Evolutionary conservation across 139 green algal species (phyloP).

Genomic region (Chlamydomonas asymmetrica): DNA sequence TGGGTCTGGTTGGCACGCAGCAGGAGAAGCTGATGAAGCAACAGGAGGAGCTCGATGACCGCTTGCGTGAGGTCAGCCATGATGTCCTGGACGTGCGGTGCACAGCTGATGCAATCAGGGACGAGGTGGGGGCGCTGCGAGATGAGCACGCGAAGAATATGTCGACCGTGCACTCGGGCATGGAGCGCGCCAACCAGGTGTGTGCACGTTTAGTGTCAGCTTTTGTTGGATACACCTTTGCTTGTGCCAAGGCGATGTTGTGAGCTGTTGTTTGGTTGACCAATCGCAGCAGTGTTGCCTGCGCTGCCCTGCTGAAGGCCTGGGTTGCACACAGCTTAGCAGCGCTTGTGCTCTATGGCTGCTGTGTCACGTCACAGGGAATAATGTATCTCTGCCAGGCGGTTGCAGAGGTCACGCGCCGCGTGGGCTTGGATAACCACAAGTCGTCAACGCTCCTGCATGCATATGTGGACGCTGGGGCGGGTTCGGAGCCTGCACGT

Average conservation of each 20-base stretch:
- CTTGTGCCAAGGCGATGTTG: not conserved
- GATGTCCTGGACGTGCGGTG: not conserved
- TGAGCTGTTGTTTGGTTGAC: not conserved
- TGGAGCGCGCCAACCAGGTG: constrained; percentile 39
- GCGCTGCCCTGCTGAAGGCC: not conserved
- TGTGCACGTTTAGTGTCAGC: not conserved
- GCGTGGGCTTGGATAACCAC: constrained; percentile 46
- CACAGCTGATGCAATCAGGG: constrained; percentile 9
- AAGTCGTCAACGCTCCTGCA: too few species aligned
- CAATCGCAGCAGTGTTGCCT: not conserved
- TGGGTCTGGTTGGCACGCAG: constrained; percentile 25
- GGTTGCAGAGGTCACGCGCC: constrained; percentile 40
- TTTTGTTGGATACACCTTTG: not conserved
- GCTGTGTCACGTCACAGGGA: constrained; percentile 13
- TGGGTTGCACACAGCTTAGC: too few species aligned
- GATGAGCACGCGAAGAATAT: not conserved
- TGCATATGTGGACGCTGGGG: too few species aligned
- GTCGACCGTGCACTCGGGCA: constrained; percentile 14
- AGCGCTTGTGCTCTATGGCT: too few species aligned
- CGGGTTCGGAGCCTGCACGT: too few species aligned
- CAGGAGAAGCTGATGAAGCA: constrained; percentile 38
- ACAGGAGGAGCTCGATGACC: constrained; percentile 38
- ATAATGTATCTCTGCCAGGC: constrained; percentile 42
- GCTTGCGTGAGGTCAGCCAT: not conserved
- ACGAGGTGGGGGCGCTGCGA: not conserved